Evolutionary conservation across 768 basidiomycete species (phyloP), one percentile per base, ranked within the genome.

Genomic region (Xanthoconium stramineum): DNA sequence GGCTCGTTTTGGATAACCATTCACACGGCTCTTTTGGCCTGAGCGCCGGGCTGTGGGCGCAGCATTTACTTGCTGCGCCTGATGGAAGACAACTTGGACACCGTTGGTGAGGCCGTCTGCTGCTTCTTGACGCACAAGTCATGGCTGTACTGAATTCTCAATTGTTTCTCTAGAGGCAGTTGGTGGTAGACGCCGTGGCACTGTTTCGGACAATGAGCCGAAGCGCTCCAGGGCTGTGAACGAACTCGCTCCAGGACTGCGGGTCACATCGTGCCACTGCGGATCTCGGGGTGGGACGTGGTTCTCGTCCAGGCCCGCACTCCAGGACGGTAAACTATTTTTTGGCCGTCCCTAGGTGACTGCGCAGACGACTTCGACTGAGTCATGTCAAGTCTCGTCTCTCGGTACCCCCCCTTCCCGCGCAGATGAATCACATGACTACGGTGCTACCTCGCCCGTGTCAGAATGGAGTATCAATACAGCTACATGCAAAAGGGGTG

Each of bases 21-120:
- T 59, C 65, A 6, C 65, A 62, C 58, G 43, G 7, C 14, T 20
- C 15, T 35, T 35, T 2, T 3, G 5, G 33, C 12, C 33, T 6
- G 12, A 35, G 33, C 33, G 33, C 33, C 6, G 33, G 2, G 12
- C 33, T 12, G 12, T 12, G 33, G 12, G 33, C 33, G 33, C 33
- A 12, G 33, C 33, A 12, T 2, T 33, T n/a, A n/a, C n/a, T 24
- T 24, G 24, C 24, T 24, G 24, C 24, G 24, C 24, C 2, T 24
- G 24, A 2, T 24, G 24, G 24, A 24, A 24, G 24, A 24, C 24
- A 24, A 24, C 24, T 24, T 24, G 24, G 24, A 24, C 24, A 24
- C 24, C 24, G 24, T 24, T 24, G 24, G 24, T 24, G 33, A 36
- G 55, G 39, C 39, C n/a, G 37, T 46, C 54, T 45, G 17, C 19